A percentile compares a stretch with the other conserved stretches of the same genome.
These are phyloP conservation scores for Guyanaporus albipodus DNA, from an alignment of 768 basidiomycete genomes.

Conservation along the genomic window DNA sequence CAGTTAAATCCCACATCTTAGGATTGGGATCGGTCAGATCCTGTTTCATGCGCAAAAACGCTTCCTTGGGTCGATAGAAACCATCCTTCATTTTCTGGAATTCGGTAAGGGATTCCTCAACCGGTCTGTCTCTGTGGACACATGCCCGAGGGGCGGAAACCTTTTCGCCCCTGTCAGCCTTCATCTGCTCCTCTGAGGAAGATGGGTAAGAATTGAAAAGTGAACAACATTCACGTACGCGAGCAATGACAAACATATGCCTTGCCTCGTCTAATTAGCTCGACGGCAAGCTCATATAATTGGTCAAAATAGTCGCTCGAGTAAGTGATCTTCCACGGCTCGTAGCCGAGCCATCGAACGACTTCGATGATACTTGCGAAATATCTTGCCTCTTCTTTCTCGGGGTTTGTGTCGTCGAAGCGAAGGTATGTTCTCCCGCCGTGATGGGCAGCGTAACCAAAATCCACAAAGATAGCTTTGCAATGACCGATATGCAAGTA, in stretches of 20 bases:
- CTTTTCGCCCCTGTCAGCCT: slow-evolving; percentile 81
- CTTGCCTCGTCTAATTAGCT: slow-evolving; percentile 84
- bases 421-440: slow-evolving; percentile 91
- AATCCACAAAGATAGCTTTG: slow-evolving; percentile 97
- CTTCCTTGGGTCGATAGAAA: slow-evolving; percentile 86
- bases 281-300: slow-evolving; percentile 81
- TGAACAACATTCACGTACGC: slow-evolving; percentile 51
- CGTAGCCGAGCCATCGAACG: slow-evolving; percentile 94
- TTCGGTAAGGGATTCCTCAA: slow-evolving; percentile 82
- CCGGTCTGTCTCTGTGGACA: slow-evolving; percentile 77
- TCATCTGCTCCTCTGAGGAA: slow-evolving; percentile 82
- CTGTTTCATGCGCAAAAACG: slow-evolving; percentile 95
- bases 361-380: slow-evolving; percentile 97
- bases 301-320: slow-evolving; percentile 95
- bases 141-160: slow-evolving; percentile 80
- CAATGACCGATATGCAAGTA: slow-evolving; percentile 95
- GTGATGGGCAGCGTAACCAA: slow-evolving; percentile 95
- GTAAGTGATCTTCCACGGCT: slow-evolving; percentile 99
- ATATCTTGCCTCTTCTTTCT: slow-evolving; percentile 93
- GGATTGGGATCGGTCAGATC: slow-evolving; percentile 90
- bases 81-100: slow-evolving; percentile 93
- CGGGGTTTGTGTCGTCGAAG: slow-evolving; percentile 98
- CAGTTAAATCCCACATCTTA: slow-evolving; percentile 99
- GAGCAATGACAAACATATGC: slow-evolving; percentile 97
- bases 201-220: slow-evolving; percentile 2